These are phyloP conservation scores for Irpex sp. DNA, from an alignment of 1,284 basidiomycete genomes.

Conservation along the genomic window DNA sequence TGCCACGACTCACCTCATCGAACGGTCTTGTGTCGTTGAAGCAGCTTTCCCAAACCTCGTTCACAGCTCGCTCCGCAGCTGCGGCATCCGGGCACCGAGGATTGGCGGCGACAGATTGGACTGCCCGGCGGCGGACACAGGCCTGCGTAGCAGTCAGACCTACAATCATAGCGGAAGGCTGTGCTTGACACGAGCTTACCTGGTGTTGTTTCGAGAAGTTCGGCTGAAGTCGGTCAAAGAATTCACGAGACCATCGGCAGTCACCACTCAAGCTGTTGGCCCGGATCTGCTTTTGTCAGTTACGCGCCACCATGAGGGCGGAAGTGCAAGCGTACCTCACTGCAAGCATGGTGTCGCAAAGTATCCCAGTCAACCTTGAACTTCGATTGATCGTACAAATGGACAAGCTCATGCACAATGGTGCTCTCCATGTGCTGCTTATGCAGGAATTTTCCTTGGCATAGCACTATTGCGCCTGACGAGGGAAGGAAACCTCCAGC, in stretches of 20 bases:
- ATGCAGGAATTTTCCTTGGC: slow-evolving; percentile 78
- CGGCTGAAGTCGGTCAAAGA: background rate
- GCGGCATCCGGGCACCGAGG: slow-evolving; percentile 76
- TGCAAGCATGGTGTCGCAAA: slow-evolving; percentile 91
- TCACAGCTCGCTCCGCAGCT: slow-evolving; percentile 85
- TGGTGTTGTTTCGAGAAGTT: slow-evolving; percentile 91
- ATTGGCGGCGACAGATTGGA: slow-evolving; percentile 79
- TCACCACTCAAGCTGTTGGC: slow-evolving; percentile 94
- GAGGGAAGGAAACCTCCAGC: slow-evolving; percentile 84
- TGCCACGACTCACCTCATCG: slow-evolving; percentile 69
- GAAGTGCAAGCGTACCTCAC: slow-evolving; percentile 65
- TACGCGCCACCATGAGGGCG: background rate
- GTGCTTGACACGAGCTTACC: slow-evolving; percentile 38
- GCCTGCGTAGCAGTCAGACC: slow-evolving; percentile 42
- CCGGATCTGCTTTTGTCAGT: slow-evolving; percentile 63
- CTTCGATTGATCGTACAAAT: slow-evolving; percentile 93
- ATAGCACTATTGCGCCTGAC: slow-evolving; percentile 75
- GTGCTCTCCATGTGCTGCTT: slow-evolving; percentile 92
- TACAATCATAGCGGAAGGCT: slow-evolving; percentile 5
- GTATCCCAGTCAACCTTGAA: slow-evolving; percentile 94
- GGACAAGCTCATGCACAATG: slow-evolving; percentile 91
- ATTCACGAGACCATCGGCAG: slow-evolving; percentile 81
- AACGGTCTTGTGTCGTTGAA: slow-evolving; percentile 95
- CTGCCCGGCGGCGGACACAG: slow-evolving; percentile 87
- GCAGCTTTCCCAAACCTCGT: slow-evolving; percentile 96